phyloP scores from a whole-genome alignment of 2,329 filamentous ascomycete genomes.

The Aspergillus ochraceus region DNA sequence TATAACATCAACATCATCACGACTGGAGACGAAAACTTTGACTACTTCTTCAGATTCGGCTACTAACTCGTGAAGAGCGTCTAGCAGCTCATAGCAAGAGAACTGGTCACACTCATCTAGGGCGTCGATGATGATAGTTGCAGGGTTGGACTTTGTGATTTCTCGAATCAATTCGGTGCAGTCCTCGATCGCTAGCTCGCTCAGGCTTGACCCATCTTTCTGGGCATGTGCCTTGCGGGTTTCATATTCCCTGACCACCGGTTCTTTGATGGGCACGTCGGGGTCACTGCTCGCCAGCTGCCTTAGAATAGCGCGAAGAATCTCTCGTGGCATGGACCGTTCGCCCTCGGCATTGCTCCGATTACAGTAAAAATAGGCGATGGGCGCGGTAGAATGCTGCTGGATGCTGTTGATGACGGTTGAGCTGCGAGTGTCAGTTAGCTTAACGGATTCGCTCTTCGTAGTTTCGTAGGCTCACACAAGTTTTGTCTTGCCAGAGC shows the following conservation, averaged over 20 bases:
- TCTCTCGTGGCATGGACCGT: background rate
- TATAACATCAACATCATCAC: background rate
- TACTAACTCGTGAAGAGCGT: background rate
- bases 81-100: background rate
- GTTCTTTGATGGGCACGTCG: background rate
- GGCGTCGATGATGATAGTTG: background rate
- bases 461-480: background rate
- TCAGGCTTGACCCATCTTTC: background rate
- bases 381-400: background rate
- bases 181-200: background rate
- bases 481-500: background rate
- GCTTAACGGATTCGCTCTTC: background rate
- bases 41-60: background rate
- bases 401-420: background rate
- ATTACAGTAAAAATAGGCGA: background rate
- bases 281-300: background rate
- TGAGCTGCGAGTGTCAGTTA: background rate
- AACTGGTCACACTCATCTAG: background rate
- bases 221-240: background rate
- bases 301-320: background rate
- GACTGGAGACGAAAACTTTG: background rate
- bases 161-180: background rate
- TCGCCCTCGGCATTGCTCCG: background rate
- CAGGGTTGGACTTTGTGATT: background rate
- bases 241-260: background rate